Conservation (phyloP, 164 flowering plant genomes). For the Kalanchoe fedtschenkoi region DNA sequence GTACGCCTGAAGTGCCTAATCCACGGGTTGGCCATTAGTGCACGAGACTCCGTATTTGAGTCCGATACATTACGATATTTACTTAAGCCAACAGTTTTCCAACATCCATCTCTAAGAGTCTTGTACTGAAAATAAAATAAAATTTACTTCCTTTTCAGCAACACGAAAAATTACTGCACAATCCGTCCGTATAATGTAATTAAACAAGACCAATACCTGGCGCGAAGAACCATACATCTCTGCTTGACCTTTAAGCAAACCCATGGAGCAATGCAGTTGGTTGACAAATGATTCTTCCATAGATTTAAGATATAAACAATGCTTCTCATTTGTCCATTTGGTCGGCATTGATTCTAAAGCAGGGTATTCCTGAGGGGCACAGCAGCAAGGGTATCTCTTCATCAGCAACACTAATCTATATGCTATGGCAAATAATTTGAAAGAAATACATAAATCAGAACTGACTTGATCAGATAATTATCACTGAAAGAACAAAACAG, state of each 20-base stretch:
- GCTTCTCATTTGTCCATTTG: conserved; percentile 1
- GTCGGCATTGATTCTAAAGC: not conserved
- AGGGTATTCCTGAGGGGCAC: not conserved
- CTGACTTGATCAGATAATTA: no score
- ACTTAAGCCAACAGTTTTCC: not conserved
- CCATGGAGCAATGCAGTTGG: not conserved
- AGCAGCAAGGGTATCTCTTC: not conserved
- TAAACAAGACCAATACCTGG: not conserved
- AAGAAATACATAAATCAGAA: no score
- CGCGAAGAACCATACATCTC: not conserved
- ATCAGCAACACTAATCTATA: not conserved
- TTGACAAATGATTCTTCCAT: conserved; percentile 5
- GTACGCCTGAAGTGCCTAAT: not conserved
- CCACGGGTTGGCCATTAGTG: not conserved
- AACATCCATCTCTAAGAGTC: not conserved
- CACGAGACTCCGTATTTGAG: not conserved
- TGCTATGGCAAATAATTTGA: no score
- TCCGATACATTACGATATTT: not conserved
- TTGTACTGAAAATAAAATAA: not conserved
- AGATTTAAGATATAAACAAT: not conserved
- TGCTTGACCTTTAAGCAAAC: not conserved
- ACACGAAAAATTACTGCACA: not conserved
- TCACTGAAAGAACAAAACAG: no score
- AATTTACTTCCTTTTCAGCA: not conserved
- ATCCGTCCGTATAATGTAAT: not conserved